phyloP scores from a whole-genome alignment of 805 yeast species.

The Yamadazyma laniorum region DNA sequence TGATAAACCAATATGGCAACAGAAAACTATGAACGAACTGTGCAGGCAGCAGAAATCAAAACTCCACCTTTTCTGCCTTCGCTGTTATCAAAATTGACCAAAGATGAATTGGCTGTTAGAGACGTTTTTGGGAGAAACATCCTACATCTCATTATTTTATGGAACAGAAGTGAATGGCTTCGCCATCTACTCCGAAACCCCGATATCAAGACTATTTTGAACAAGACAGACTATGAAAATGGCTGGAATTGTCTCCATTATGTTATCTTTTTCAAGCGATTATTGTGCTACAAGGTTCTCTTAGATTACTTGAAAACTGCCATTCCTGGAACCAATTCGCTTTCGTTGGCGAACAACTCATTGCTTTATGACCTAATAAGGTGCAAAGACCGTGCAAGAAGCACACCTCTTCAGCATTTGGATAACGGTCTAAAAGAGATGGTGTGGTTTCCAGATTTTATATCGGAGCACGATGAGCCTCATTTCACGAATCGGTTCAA shows the following conservation, averaged over 20 bases:
- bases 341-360: conserved; percentile 18
- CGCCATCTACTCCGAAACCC: conserved; percentile 46
- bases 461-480: conserved; percentile 33
- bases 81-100: conserved; percentile 7
- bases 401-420: conserved; percentile 70
- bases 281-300: conserved; percentile 49
- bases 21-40: not conserved
- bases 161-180: conserved; percentile 49
- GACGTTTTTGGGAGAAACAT: conserved; percentile 73
- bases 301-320: conserved; percentile 23
- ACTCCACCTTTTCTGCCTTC: not conserved
- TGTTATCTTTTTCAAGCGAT: conserved; percentile 56
- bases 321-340: conserved; percentile 4
- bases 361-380: conserved; percentile 39
- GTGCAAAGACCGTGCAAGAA: conserved; percentile 66
- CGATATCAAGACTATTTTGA: conserved; percentile 39
- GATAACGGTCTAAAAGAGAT: conserved; percentile 45
- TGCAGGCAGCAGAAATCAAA: not conserved
- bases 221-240: conserved; percentile 63
- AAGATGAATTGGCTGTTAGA: conserved; percentile 29
- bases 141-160: conserved; percentile 53
- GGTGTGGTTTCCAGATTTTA: conserved; percentile 42
- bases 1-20: not conserved
- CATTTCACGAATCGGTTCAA: conserved; percentile 25
- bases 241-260: conserved; percentile 82